Evolutionary conservation across 768 basidiomycete species (phyloP).

Genomic region (Butyriboletus loyo): DNA sequence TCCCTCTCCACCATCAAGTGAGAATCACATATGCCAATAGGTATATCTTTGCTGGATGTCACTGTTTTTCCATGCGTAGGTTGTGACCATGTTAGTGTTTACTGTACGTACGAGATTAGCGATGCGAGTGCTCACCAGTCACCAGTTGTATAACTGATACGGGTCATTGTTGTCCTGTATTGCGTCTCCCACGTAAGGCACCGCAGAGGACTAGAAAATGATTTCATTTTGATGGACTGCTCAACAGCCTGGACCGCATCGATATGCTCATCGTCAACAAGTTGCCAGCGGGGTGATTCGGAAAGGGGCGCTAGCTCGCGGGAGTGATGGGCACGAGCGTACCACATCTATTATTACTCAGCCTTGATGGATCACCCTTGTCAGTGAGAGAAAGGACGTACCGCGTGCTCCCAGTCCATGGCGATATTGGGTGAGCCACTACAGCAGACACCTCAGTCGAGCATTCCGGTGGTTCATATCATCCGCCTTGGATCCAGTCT

Average conservation of each 20-base stretch:
- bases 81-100: background rate
- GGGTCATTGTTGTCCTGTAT: rapidly evolving
- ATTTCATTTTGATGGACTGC: background rate
- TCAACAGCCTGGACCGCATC: background rate
- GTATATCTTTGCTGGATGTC: background rate
- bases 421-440: background rate
- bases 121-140: background rate
- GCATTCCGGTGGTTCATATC: conserved; percentile 15
- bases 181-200: conserved; percentile 1
- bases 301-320: background rate
- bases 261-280: background rate
- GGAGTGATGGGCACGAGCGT: background rate
- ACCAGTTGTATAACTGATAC: background rate
- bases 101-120: background rate
- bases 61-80: rapidly evolving
- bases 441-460: conserved; percentile 5
- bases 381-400: background rate
- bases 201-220: background rate
- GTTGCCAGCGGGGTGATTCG: conserved; percentile 2
- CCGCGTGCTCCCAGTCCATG: conserved; percentile 8
- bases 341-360: background rate
- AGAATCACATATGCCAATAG: background rate
- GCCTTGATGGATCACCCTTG: too few species aligned
- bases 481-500: conserved; percentile 4
- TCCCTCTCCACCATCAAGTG: background rate